Percentiles rank a stretch among this genome's conserved stretches.
Evolutionary conservation across 2,329 filamentous ascomycete genomes (phyloP).

Genomic region (Podosphaera xanthii): DNA sequence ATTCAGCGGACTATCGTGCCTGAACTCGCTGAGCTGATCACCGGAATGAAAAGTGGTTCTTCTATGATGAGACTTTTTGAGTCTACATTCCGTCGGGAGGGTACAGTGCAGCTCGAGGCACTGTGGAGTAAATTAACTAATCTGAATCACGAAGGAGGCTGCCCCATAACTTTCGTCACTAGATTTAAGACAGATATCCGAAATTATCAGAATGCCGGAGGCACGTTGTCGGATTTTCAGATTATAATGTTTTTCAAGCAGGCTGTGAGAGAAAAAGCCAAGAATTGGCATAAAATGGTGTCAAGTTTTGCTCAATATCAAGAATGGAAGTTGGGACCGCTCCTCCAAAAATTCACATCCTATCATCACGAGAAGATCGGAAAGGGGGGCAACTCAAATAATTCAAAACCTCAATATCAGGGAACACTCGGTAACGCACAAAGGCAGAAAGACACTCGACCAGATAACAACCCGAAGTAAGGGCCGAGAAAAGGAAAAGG

Average conservation of each 20-base stretch:
- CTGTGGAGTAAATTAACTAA: background rate
- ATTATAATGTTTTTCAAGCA: slow-evolving; percentile 1
- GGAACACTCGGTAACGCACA: no score
- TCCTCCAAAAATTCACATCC: background rate
- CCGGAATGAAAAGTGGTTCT: slow-evolving; percentile 1
- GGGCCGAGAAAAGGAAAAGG: background rate
- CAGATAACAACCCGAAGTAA: background rate
- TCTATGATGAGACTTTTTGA: background rate
- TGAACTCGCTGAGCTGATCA: background rate
- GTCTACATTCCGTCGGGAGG: background rate
- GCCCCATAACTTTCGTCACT: background rate
- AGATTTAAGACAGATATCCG: background rate
- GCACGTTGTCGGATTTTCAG: background rate
- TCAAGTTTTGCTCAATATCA: background rate
- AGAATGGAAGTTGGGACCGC: background rate
- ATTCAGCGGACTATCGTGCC: background rate
- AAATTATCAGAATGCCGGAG: background rate
- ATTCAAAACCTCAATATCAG: no score
- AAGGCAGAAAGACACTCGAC: no score
- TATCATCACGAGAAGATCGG: background rate
- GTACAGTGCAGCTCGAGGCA: background rate
- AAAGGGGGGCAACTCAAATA: background rate
- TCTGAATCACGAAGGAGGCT: background rate
- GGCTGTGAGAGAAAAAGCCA: background rate
- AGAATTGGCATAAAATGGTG: background rate